Conservation (phyloP, 2,329 filamentous ascomycete species). For the Colletotrichum spaethianum region DNA sequence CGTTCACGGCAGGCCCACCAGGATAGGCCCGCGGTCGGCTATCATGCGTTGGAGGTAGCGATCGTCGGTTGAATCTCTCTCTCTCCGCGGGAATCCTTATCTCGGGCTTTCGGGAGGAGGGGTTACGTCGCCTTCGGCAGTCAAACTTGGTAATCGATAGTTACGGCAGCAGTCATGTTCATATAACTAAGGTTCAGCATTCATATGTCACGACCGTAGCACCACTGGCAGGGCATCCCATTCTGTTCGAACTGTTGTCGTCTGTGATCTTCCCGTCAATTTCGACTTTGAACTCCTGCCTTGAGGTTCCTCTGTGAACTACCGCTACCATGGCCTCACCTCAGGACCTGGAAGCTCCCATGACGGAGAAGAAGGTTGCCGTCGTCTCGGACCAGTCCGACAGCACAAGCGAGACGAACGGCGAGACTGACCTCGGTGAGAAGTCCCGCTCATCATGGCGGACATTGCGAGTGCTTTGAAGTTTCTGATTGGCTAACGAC, state of each 20-base stretch:
- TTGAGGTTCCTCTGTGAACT: not conserved
- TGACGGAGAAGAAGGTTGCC: conserved; percentile 27
- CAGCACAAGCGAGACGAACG: conserved; percentile 19
- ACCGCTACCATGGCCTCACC: conserved; percentile 15
- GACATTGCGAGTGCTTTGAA: too few species aligned
- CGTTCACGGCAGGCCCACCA: not conserved
- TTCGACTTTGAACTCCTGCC: not conserved
- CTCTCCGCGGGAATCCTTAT: conserved; percentile 39
- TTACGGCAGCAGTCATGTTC: not conserved
- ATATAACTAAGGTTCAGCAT: conserved; percentile 20
- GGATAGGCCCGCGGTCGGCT: conserved; percentile 15
- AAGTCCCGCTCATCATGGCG: fast-evolving
- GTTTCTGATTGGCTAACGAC: not conserved
- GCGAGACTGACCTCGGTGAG: conserved; percentile 29
- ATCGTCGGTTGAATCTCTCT: not conserved
- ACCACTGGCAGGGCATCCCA: not conserved
- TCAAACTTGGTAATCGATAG: not conserved
- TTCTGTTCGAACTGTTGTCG: too few species aligned
- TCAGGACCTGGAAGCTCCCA: conserved; percentile 2
- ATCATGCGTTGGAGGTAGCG: conserved; percentile 5
- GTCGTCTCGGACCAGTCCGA: conserved; percentile 29
- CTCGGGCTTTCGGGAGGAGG: not conserved
- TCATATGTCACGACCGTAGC: not conserved
- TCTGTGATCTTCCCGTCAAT: not conserved
- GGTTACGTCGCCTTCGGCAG: conserved; percentile 22